phyloP scores from a whole-genome alignment of 1,139 yeast genomes.

The Suhomyces coccinellae region DNA sequence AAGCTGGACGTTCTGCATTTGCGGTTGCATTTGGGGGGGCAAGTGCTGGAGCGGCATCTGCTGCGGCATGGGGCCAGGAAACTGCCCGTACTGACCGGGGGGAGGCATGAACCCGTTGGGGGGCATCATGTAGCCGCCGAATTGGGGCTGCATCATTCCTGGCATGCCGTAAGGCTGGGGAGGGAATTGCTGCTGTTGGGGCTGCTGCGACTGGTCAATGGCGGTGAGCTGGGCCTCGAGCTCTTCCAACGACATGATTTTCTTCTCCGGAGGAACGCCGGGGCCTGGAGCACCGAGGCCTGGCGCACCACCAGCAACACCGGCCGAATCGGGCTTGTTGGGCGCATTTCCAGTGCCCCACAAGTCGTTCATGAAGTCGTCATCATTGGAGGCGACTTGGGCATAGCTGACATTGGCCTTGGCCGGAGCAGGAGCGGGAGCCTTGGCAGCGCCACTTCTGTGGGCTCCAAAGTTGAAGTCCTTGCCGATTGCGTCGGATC shows the following conservation, averaged over 20 bases:
- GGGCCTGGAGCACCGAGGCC: conserved; percentile 6
- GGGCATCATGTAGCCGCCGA: conserved; percentile 44
- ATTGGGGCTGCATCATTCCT: conserved; percentile 42
- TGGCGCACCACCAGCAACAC: neutral
- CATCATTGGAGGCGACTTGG: conserved; percentile 41
- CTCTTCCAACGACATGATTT: conserved; percentile 68
- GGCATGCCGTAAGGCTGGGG: conserved; percentile 35
- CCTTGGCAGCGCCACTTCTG: conserved; percentile 14
- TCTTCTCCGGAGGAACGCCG: conserved; percentile 30
- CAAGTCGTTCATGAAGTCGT: conserved; percentile 51
- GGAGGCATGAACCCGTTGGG: conserved; percentile 40
- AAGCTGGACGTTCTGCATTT: conserved; percentile 15
- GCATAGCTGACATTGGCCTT: conserved; percentile 56
- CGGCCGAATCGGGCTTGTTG: conserved; percentile 6
- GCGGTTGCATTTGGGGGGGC: conserved; percentile 18
- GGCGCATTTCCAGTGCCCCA: conserved; percentile 48
- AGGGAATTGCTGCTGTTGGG: conserved; percentile 23
- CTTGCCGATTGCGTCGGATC: conserved; percentile 54
- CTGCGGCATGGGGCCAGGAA: conserved; percentile 24
- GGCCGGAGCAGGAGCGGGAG: conserved; percentile 18
- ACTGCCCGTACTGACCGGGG: conserved; percentile 41
- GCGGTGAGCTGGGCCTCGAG: conserved; percentile 71
- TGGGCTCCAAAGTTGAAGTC: conserved; percentile 70
- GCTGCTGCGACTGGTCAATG: conserved; percentile 37
- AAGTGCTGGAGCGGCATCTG: conserved; percentile 30